Base-by-base conservation (phyloP, 495 filamentous ascomycete genomes). In the Xylaria castorea region DNA sequence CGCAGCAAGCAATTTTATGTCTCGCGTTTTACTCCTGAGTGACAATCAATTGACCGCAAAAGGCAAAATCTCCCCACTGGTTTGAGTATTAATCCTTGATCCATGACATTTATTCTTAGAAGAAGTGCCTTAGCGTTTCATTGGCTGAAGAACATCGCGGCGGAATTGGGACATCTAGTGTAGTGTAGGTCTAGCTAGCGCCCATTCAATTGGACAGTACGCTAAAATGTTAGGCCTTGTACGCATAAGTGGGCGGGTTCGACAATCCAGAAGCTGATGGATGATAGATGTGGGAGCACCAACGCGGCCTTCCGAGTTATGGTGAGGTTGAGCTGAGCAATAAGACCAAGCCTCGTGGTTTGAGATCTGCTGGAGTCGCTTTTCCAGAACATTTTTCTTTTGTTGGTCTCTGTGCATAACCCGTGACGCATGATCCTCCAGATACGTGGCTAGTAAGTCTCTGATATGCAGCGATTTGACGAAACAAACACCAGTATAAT, bases 331-430 rank as follows among this genome's bases (percentile, higher is more conserved):
- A 53, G 50, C 8, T 12, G 18, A 11, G 30, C 20, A 66, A 38
- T 53, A 38, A 53, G 32, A 53, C 32, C 20, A 9, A 53, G 44
- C 46, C 46, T 66, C 3, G 32, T 25, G 20, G 8, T 5, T 40
- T 34, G 27, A 5, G 25, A 38, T 66, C 40, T 27, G 27, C 57
- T 73, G 71, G 69, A 69, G 71, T 58, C 42, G 55, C 32, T 67
- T 67, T 77, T 79, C 70, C 36, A 74, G 73, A 70, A 73, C 34
- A 50, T 34, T 9, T 65, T 63, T 73, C 51, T 57, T 46, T 71
- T 16, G 66, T 73, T 53, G 60, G 38, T 66, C 34, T 51, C 64
- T 60, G 34, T 74, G 72, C 73, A 77, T 79, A 75, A 64, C 72
- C 75, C 70, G 74, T 16, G 57, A 70, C 20, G 68, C 68, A 27